These are phyloP conservation scores for Zygotorulaspora danielsina DNA, from an alignment of 805 yeast genomes.

Conservation along the genomic window DNA sequence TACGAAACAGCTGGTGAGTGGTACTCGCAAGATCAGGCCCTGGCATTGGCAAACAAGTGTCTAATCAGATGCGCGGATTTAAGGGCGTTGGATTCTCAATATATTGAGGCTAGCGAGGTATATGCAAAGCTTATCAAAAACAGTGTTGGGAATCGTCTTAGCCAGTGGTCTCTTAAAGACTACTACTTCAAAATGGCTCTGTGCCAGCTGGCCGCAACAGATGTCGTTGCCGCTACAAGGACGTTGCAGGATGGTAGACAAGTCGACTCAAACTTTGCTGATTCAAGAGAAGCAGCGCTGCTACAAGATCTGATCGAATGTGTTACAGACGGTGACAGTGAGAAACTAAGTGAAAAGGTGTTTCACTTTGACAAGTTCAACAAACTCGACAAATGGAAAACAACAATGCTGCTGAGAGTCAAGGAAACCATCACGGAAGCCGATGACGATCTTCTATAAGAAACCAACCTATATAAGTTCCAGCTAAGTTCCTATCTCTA, in stretches of 20 bases:
- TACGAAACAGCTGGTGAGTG: slow-evolving; percentile 96
- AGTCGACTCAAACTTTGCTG: slow-evolving; percentile 71
- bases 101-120: slow-evolving; percentile 65
- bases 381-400: slow-evolving; percentile 88
- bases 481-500: no score
- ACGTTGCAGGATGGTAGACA: slow-evolving; percentile 57
- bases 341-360: slow-evolving; percentile 66
- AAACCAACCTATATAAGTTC: no score
- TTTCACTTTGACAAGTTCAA: slow-evolving; percentile 82
- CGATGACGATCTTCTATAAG: slow-evolving; percentile 56
- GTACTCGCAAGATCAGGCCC: slow-evolving; percentile 90
- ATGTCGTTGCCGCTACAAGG: slow-evolving; percentile 78
- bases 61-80: slow-evolving; percentile 86
- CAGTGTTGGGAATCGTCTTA: slow-evolving; percentile 65
- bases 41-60: slow-evolving; percentile 84
- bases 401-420: slow-evolving; percentile 74
- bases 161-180: slow-evolving; percentile 91
- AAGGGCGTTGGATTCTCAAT: slow-evolving; percentile 70
- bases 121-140: slow-evolving; percentile 77
- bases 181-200: slow-evolving; percentile 80
- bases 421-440: slow-evolving; percentile 67
- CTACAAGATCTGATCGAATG: slow-evolving; percentile 64
- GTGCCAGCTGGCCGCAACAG: slow-evolving; percentile 80
- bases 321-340: slow-evolving; percentile 75
- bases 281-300: slow-evolving; percentile 70